Evolutionary conservation across 345 rosid species (phyloP), one percentile per base, ranked within the genome.

Genomic region (Excoecaria agallocha): DNA sequence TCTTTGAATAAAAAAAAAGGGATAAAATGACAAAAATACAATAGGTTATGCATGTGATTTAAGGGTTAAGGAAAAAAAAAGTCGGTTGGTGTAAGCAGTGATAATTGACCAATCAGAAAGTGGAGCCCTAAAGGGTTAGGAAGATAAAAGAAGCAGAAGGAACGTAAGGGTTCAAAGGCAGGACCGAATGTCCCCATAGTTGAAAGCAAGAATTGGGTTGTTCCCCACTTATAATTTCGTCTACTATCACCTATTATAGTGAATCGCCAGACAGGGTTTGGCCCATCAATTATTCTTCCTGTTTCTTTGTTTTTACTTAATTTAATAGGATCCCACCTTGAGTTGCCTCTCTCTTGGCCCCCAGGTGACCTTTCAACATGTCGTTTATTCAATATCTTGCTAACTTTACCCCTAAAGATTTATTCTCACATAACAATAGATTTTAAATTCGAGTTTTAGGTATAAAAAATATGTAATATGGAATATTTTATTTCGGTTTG

Each of bases 211-310:
- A 71, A 12, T 60, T 71, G 72, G 82, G 69, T 20, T 70, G 71
- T 71, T 73, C 60, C 81, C 75, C 75, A 73, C 80, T 63, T 61
- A 20, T 55, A 39, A 61, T 25, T 57, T 19, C 22, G 61, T 17
- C 43, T 63, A 45, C 50, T 66, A 59, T 66, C 60, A 73, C 46
- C 25, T 66, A 16, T 50, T 52, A 51, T 54, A 68, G 0, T 68
- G 63, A n/a, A 25, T 57, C 20, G 59, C 12, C 48, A 72, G 84
- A 77, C 85, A 82, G 12, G 66, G 66, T 20, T 49, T 60, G 84
- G 77, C 80, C 87, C 79, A 71, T 51, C 12, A 74, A 67, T 68
- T 78, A 67, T 78, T 80, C 84, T 78, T 68, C 69, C 70, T 71
- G 59, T 77, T 66, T 63, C 74, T 80, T 82, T 58, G 75, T 43